Evolutionary conservation across 2,329 filamentous ascomycete genomes (phyloP).

Genomic region (Laburnicola sp.): DNA sequence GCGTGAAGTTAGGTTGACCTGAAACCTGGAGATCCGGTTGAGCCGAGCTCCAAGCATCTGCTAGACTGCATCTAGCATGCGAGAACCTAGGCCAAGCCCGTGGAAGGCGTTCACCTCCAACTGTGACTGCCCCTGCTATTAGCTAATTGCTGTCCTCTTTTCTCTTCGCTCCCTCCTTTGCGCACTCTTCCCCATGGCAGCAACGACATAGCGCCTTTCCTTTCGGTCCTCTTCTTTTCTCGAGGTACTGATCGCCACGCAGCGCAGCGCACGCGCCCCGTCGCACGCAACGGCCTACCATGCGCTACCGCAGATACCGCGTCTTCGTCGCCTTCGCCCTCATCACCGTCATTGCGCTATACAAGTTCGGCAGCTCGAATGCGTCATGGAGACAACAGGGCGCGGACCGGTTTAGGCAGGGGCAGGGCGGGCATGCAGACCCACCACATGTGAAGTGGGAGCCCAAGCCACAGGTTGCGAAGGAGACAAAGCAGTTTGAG

Average conservation of each 20-base stretch:
- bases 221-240: slow-evolving; percentile 8
- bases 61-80: slow-evolving; percentile 3
- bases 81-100: slow-evolving; percentile 13
- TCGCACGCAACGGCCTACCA: slow-evolving; percentile 30
- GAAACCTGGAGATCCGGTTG: slow-evolving; percentile 1
- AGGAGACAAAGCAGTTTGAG: slow-evolving; percentile 39
- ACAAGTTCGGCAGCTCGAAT: slow-evolving; percentile 55
- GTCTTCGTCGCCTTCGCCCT: slow-evolving; percentile 61
- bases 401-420: slow-evolving; percentile 20
- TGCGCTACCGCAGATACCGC: slow-evolving; percentile 66
- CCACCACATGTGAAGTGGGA: slow-evolving; percentile 22
- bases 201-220: background rate
- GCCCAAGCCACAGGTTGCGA: slow-evolving; percentile 30
- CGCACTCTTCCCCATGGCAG: too few species aligned
- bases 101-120: slow-evolving; percentile 15
- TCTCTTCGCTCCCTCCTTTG: background rate
- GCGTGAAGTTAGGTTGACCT: background rate
- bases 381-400: slow-evolving; percentile 42
- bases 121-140: slow-evolving; percentile 7
- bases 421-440: slow-evolving; percentile 22
- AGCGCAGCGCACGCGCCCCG: slow-evolving; percentile 17
- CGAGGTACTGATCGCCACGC: slow-evolving; percentile 21
- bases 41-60: slow-evolving; percentile 3
- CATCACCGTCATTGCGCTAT: slow-evolving; percentile 58
- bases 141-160: slow-evolving; percentile 3